Base-by-base conservation (phyloP, 352 stramenopile genomes). In the Globisporangium acanthophoron region DNA sequence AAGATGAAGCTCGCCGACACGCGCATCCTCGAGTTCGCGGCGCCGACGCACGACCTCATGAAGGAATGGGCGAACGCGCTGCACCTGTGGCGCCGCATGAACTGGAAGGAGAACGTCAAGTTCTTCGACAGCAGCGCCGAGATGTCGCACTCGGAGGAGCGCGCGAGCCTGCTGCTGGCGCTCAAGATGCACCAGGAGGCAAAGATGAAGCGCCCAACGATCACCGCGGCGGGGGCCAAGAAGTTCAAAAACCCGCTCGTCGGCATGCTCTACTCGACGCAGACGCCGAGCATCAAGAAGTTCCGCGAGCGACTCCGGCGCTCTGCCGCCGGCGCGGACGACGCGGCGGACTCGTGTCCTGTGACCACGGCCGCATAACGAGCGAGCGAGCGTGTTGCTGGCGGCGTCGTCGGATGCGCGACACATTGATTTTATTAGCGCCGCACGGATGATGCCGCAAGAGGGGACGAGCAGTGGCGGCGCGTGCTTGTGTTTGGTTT, bases 101-200 rank as follows among this genome's bases (percentile, higher is more conserved):
- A 87, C 70, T 92, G 82, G 82, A 90, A 90, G 60, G 82, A 92
- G 53, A 85, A 92, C 59, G 82, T 92, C 66, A 90, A 82, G 65
- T 92, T 92, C 69, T 92, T 92, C 33, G 80, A 90, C 39, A 64
- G 67, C 55, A 71, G 73, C 48, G 68, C 59, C 16, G 68, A 82
- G 9, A 54, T 90, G 50, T 71, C 64, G 31, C 82, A 89, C 51
- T 55, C 61, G 0, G 76, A 92, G 24, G 78, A 92, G 65, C 70
- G 76, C 16, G 67, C 79, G 45, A 70, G 64, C 56, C 66, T 92
- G 47, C 62, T 85, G 59, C 60, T 73, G 3, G 78, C 82, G 48
- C 65, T 90, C 57, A 82, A 85, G 67, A 60, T 76, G 40, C 54
- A 83, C 48, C 74, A 86, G 52, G 78, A 83, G 41, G 68, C 72